A percentile compares a stretch with the other conserved stretches of the same genome.
Conservation (phyloP, 345 rosid species). For the rapeseed (Brassica napus) region DNA sequence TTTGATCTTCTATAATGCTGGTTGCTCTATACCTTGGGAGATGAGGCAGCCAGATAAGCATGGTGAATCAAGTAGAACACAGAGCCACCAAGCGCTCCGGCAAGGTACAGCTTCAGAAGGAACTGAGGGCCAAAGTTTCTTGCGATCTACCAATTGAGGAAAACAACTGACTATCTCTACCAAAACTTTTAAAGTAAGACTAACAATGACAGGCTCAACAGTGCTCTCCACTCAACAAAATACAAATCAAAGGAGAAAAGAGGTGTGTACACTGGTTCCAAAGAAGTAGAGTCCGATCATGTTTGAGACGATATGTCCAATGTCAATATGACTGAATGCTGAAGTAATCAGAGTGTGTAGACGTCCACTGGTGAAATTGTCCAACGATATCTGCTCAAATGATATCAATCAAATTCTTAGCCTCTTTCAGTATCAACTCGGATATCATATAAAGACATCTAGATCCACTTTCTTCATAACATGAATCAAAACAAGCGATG, state of each 20-base stretch:
- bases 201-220: not conserved
- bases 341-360: slow-evolving; percentile 73
- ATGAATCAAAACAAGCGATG: not conserved
- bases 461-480: not conserved
- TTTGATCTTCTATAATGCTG: not conserved
- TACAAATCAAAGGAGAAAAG: not conserved
- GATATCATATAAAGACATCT: not conserved
- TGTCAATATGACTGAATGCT: slow-evolving; percentile 82
- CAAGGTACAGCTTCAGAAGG: slow-evolving; percentile 71
- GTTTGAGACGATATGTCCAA: slow-evolving; percentile 65
- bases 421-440: not conserved
- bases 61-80: slow-evolving; percentile 74
- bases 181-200: not conserved
- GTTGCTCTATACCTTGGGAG: slow-evolving; percentile 55
- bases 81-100: slow-evolving; percentile 83
- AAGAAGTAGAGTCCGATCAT: slow-evolving; percentile 98
- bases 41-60: slow-evolving; percentile 45
- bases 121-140: slow-evolving; percentile 65
- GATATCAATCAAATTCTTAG: slow-evolving; percentile 11
- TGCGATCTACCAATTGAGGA: slow-evolving; percentile 51
- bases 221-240: slow-evolving; percentile 4
- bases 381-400: slow-evolving; percentile 71
- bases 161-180: not conserved
- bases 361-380: slow-evolving; percentile 65
- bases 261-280: slow-evolving; percentile 59